Evolutionary conservation across 2,329 filamentous ascomycete species (phyloP), one percentile per base, ranked within the genome.

Genomic region (Pseudopithomyces chartarum): DNA sequence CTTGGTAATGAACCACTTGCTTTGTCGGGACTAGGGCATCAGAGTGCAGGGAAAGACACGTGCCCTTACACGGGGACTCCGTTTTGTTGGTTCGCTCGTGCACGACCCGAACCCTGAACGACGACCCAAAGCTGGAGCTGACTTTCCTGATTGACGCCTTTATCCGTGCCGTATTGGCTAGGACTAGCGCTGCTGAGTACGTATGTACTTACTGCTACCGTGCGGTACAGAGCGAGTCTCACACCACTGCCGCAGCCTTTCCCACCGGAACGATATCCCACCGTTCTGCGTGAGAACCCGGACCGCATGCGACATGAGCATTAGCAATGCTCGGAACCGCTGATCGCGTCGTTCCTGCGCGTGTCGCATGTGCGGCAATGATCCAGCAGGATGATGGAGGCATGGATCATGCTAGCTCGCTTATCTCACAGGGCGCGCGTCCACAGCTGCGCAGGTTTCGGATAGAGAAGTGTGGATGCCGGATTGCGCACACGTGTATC

Each of bases 81-180:
- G 48, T 51, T 19, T 51, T 39, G 48, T n/a, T 51, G 20, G 48
- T 23, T 51, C 48, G 22, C 22, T 49, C 33, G 19, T 17, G 12
- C 33, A 8, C 13, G 8, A 15, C 1, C n/a, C n/a, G n/a, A 29
- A 32, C 47, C 22, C 47, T 43, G 26, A 20, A 20, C 32, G 26
- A 33, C 15, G 42, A 38, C n/a, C 36, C 36, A n/a, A 5, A 20
- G n/a, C 47, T 15, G 47, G 39, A 6, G 6, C 22, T 29, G 47
- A 40, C 47, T 50, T 50, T 38, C 48, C 48, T 51, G 7, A 33
- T 51, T 19, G 20, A 42, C 17, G n/a, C 38, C 48, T 51, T 51
- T 51, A 51, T 42, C 48, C 48, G 48, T 33, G 20, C 48, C 48
- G 47, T 29, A 20, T 23, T 17, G 11, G 23, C 34, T 20, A 15